Conservation (phyloP, 345 rosid species). For the Lumnitzera littorea region DNA sequence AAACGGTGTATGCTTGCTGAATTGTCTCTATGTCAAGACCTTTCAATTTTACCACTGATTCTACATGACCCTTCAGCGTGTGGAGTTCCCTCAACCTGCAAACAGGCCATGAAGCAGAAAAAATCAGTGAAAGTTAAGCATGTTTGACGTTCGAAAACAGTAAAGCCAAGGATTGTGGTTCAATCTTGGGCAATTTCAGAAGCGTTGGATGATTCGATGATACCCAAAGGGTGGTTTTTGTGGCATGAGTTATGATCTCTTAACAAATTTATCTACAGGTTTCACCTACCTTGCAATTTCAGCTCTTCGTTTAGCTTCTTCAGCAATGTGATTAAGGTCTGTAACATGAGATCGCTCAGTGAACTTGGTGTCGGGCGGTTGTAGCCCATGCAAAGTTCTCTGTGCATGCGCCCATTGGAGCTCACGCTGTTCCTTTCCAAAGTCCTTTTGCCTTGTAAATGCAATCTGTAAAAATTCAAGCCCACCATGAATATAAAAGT, state of each 20-base stretch:
- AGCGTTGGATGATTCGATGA: too few species aligned
- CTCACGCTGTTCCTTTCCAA: conserved; percentile 96
- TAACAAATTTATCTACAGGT: background rate
- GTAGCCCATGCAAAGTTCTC: conserved; percentile 92
- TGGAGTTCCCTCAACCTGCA: conserved; percentile 87
- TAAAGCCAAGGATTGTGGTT: too few species aligned
- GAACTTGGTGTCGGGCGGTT: conserved; percentile 93
- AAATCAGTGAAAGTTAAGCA: background rate
- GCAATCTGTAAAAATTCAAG: conserved; percentile 54
- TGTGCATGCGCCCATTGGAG: conserved; percentile 99
- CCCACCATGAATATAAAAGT: conserved; percentile 6
- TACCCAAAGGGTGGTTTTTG: too few species aligned
- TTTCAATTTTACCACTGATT: conserved; percentile 89
- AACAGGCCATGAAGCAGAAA: conserved; percentile 2
- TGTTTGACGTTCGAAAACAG: too few species aligned
- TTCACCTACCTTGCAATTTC: conserved; percentile 78
- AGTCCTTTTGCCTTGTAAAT: conserved; percentile 93
- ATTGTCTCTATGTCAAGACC: conserved; percentile 96
- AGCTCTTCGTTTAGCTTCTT: conserved; percentile 97
- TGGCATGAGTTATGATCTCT: too few species aligned
- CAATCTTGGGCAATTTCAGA: background rate
- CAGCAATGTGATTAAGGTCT: conserved; percentile 93
- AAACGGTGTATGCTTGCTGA: conserved; percentile 94
- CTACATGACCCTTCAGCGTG: conserved; percentile 94
- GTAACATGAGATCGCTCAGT: conserved; percentile 69